A percentile compares a stretch with the other conserved stretches of the same genome.
Conservation (phyloP, 2,329 filamentous ascomycete species). For the Alternaria burnsii region DNA sequence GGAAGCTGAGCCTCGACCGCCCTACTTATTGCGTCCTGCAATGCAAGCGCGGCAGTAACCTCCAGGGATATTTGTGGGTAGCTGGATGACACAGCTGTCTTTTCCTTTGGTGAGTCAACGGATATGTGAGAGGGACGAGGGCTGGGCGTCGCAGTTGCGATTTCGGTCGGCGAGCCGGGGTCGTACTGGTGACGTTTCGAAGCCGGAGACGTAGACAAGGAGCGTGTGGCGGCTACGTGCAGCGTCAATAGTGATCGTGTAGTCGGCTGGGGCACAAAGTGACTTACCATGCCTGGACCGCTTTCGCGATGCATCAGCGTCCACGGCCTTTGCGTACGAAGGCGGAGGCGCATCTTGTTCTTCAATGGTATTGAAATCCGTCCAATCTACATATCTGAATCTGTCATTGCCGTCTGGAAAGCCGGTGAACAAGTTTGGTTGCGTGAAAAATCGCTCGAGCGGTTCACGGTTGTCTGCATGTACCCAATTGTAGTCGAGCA, state of each 20-base stretch:
- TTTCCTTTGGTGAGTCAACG: not conserved
- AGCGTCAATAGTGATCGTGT: not conserved
- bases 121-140: not conserved
- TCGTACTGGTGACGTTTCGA: conserved; percentile 19
- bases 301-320: conserved; percentile 13
- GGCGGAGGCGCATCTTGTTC: conserved; percentile 17
- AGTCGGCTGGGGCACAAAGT: not conserved
- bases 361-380: conserved; percentile 14
- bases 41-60: not conserved
- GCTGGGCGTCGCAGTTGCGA: not conserved
- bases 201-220: conserved; percentile 13
- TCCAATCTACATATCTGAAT: conserved; percentile 13
- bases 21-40: conserved; percentile 11
- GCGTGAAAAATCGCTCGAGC: conserved; percentile 16
- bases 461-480: conserved; percentile 14
- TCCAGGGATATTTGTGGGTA: not conserved
- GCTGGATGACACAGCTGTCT: not conserved
- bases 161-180: conserved; percentile 14
- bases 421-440: conserved; percentile 18
- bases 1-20: conserved; percentile 16
- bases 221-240: conserved; percentile 8
- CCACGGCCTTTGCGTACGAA: conserved; percentile 10
- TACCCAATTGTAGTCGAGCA: conserved; percentile 31
- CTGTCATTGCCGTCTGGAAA: conserved; percentile 13
- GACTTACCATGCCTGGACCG: conserved; percentile 23